phyloP scores from a whole-genome alignment of 2,329 filamentous ascomycete genomes.

The Fusarium heterosporum region DNA sequence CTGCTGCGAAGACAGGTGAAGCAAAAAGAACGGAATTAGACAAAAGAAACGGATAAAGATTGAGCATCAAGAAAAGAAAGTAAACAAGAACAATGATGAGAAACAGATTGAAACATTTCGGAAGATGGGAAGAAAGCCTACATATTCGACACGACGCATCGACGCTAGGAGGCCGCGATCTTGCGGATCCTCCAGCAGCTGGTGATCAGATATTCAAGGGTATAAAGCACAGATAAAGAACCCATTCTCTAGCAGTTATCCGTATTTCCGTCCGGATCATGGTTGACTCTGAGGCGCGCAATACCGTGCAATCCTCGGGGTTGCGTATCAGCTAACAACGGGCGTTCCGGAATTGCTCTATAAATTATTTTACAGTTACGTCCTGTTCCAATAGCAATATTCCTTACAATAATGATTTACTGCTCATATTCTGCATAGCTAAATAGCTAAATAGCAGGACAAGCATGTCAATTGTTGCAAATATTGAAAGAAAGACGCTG shows the following conservation, averaged over 20 bases:
- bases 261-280: slow-evolving; percentile 15
- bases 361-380: background rate
- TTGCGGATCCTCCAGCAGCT: slow-evolving; percentile 2
- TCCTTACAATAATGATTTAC: no score
- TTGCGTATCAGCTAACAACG: slow-evolving; percentile 3
- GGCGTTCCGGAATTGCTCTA: background rate
- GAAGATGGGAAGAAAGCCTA: slow-evolving; percentile 27
- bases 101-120: no score
- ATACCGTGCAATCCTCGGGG: background rate
- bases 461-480: background rate
- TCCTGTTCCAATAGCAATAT: background rate
- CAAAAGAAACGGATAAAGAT: background rate
- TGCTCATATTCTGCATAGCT: no score
- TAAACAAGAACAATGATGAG: background rate
- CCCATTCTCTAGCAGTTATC: slow-evolving; percentile 31
- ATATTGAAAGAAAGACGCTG: background rate
- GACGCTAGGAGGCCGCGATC: slow-evolving; percentile 26
- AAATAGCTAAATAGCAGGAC: background rate
- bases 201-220: slow-evolving; percentile 11
- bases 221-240: slow-evolving; percentile 28
- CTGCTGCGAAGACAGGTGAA: background rate
- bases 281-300: slow-evolving; percentile 2
- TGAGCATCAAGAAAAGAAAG: background rate
- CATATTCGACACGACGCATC: slow-evolving; percentile 23
- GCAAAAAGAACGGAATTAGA: background rate